Evolutionary conservation across 2,329 filamentous ascomycete species (phyloP), one percentile per base, ranked within the genome.

Genomic region (Paraphaeosphaeria minitans): DNA sequence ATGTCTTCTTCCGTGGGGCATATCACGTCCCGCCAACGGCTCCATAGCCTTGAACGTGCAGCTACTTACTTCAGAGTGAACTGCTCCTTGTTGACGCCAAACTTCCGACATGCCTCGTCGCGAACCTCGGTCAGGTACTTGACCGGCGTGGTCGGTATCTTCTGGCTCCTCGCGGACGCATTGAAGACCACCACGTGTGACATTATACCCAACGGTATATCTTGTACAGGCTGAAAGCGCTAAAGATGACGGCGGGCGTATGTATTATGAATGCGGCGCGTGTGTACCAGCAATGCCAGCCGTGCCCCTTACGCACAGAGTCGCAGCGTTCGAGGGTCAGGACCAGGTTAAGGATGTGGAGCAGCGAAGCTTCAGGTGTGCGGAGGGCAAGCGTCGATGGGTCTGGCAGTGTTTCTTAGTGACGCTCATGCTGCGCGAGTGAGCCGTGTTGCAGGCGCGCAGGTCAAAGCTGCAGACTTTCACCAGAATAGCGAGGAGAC

Each of bases 151-250:
- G 95, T 93, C 78, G 96, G 96, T 77, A 99, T 83, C 43, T 86
- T 90, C 52, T 88, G 86, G 68, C 92, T 86, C 66, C 90, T 88
- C 67, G 93, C 85, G 67, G 91, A 88, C 41, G 89, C 87, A 75
- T 94, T 89, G 65, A 97, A 88, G 54, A 98, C 92, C 67, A 93
- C 89, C 58, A 98, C 92, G 75, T 95, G 90, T 54, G 93, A 90
- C 65, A 92, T 87, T 92, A 97, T 97, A 65, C 62, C 80, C 67
- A 61, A 57, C 67, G 64, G 52, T 70, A 65, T 39, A 74, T 52
- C 22, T 61, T 62, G 49, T 69, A 72, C 27, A 74, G 61, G 31
- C 65, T 61, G 64, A 68, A 71, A 29, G 67, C 63, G 53, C 68
- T 63, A 46, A 71, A 57, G 42, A 68, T 45, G 22, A 61, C 67